Percentiles rank a stretch among this genome's conserved stretches.
phyloP scores from a whole-genome alignment of 306 rosid genomes.

The Clitoria ternatea region DNA sequence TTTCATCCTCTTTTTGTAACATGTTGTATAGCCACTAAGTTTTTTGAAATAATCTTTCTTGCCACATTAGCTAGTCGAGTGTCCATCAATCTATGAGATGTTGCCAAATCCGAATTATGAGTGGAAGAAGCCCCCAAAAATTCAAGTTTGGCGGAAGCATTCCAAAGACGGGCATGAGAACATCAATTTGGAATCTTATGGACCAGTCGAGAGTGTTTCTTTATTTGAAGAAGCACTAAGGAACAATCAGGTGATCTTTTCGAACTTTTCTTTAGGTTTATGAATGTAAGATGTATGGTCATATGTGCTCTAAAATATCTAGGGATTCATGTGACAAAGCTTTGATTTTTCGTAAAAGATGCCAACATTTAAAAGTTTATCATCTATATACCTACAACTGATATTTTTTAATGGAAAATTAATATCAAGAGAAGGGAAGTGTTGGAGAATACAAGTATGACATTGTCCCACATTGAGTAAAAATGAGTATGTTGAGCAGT shows the following conservation, averaged over 20 bases:
- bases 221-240: constrained; percentile 73
- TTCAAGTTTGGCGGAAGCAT: constrained; percentile 77
- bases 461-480: too few relatives aligned
- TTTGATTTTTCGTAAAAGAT: neutral
- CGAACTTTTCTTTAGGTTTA: constrained; percentile 1
- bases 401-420: neutral
- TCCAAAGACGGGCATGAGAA: constrained; percentile 43
- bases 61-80: constrained; percentile 69
- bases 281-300: neutral
- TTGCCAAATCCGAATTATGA: constrained; percentile 71
- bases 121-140: constrained; percentile 72
- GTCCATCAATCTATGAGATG: constrained; percentile 97
- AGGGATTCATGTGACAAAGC: neutral
- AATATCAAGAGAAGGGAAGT: too few relatives aligned
- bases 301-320: constrained; percentile 20
- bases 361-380: neutral
- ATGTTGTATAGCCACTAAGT: constrained; percentile 21
- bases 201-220: constrained; percentile 39
- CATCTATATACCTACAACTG: neutral
- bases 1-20: constrained; percentile 14
- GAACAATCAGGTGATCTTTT: constrained; percentile 59
- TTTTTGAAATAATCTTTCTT: constrained; percentile 21
- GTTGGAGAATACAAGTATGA: too few relatives aligned
- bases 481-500: too few relatives aligned
- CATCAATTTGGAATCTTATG: constrained; percentile 66